Conservation (phyloP, 2,329 filamentous ascomycete genomes). For the Phaeosphaeria sp. region DNA sequence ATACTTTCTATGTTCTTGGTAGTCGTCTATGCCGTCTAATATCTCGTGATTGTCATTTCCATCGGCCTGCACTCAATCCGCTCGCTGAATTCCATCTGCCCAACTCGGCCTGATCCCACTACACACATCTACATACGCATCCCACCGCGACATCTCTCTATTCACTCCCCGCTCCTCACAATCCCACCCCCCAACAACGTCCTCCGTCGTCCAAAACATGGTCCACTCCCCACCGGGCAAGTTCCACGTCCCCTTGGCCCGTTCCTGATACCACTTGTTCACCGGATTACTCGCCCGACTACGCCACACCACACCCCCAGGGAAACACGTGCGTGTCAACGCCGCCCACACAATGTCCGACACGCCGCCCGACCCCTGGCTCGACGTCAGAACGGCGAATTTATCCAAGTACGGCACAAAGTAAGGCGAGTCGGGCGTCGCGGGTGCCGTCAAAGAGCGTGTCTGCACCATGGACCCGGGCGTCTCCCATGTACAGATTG, state of each 20-base stretch:
- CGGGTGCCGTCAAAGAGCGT: too few relatives aligned
- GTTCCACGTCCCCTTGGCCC: slow-evolving; percentile 83
- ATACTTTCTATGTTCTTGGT: too few relatives aligned
- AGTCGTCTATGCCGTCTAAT: too few relatives aligned
- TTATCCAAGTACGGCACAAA: slow-evolving; percentile 93
- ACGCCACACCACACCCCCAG: slow-evolving; percentile 88
- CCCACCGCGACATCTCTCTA: too few relatives aligned
- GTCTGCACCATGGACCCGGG: too few relatives aligned
- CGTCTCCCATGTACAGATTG: slow-evolving; percentile 91
- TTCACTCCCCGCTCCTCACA: slow-evolving; percentile 57
- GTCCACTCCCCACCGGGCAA: slow-evolving; percentile 86
- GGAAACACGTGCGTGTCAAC: slow-evolving; percentile 90
- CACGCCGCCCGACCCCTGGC: slow-evolving; percentile 89
- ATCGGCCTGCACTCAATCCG: neutral
- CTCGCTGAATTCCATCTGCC: slow-evolving; percentile 47
- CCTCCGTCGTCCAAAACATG: slow-evolving; percentile 95
- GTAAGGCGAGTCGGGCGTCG: slow-evolving; percentile 56
- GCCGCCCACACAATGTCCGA: slow-evolving; percentile 96
- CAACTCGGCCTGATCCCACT: slow-evolving; percentile 56
- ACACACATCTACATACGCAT: slow-evolving; percentile 59
- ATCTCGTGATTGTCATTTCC: too few relatives aligned
- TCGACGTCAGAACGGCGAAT: slow-evolving; percentile 88
- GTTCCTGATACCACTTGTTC: slow-evolving; percentile 99
- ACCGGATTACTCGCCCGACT: slow-evolving; percentile 91
- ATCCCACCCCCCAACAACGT: slow-evolving; percentile 59